These are phyloP conservation scores for Fusarium sp. DNA, from an alignment of 2,329 filamentous ascomycete genomes.

Conservation along the genomic window DNA sequence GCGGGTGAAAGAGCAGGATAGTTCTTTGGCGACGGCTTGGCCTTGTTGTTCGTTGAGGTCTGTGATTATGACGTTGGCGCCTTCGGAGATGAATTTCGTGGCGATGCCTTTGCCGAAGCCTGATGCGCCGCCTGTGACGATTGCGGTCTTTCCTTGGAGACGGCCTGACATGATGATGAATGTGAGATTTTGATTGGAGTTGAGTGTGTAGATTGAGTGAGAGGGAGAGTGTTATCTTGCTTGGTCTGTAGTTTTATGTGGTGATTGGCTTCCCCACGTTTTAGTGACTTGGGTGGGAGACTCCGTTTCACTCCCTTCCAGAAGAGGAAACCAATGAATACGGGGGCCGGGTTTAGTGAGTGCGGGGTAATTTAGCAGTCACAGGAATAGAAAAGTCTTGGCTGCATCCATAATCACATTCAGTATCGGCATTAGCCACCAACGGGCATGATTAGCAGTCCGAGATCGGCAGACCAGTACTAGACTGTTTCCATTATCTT, in stretches of 20 bases:
- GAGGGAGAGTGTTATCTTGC: not conserved
- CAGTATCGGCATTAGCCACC: not conserved
- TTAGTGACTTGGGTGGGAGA: not conserved
- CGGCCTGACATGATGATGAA: constrained; percentile 42
- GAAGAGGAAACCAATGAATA: not conserved
- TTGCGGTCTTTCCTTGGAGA: constrained; percentile 54
- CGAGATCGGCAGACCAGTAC: not conserved
- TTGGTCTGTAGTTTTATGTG: not conserved
- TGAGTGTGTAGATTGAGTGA: not conserved
- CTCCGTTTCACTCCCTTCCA: not conserved
- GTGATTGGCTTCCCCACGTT: not conserved
- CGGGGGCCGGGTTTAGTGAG: not conserved
- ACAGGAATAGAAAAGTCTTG: constrained; percentile 11
- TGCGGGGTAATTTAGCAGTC: constrained; percentile 5
- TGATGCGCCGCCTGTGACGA: constrained; percentile 47
- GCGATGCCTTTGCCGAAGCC: constrained; percentile 57
- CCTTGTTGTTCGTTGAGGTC: constrained; percentile 67
- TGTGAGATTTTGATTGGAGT: too few relatives aligned
- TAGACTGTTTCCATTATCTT: not conserved
- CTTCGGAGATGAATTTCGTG: constrained; percentile 20
- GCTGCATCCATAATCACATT: not conserved
- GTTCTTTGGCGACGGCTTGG: constrained; percentile 54
- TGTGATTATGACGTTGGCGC: constrained; percentile 56
- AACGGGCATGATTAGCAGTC: not conserved
- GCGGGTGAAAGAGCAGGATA: constrained; percentile 53